Conservation (phyloP, 1,139 yeast species). For the Meyerozyma carpophila region DNA sequence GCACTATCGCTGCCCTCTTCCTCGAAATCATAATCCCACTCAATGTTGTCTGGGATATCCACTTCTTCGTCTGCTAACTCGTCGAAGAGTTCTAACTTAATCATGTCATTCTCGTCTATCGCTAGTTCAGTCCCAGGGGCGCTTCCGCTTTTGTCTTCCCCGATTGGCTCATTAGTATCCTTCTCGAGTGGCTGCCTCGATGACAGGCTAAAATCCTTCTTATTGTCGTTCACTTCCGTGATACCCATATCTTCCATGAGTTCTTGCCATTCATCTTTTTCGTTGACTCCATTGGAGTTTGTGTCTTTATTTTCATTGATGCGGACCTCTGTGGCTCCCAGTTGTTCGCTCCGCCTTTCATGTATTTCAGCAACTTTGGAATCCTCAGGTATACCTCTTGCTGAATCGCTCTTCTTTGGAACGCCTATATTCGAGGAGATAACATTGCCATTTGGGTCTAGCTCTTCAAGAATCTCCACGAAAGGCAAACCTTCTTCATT, state of each 20-base stretch:
- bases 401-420: too few species aligned
- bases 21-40: constrained; percentile 30
- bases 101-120: constrained; percentile 22
- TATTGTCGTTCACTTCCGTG: constrained; percentile 4
- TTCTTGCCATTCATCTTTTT: constrained; percentile 34
- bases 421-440: constrained; percentile 30
- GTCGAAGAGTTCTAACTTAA: constrained; percentile 38
- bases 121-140: constrained; percentile 4
- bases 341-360: constrained; percentile 4
- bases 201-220: not conserved
- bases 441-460: constrained; percentile 76
- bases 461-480: constrained; percentile 80
- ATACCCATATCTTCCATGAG: constrained; percentile 50
- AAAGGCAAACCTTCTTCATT: constrained; percentile 48
- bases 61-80: constrained; percentile 26
- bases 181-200: too few species aligned
- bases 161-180: too few species aligned
- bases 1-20: constrained; percentile 14
- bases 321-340: constrained; percentile 1
- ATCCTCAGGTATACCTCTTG: too few species aligned
- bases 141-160: constrained; percentile 1
- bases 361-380: constrained; percentile 4
- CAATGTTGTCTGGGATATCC: constrained; percentile 33
- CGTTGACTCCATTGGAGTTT: constrained; percentile 4
- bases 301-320: too few species aligned